These are phyloP conservation scores for Hirsutella minnesotensis DNA, from an alignment of 2,329 filamentous ascomycete genomes.

Conservation along the genomic window DNA sequence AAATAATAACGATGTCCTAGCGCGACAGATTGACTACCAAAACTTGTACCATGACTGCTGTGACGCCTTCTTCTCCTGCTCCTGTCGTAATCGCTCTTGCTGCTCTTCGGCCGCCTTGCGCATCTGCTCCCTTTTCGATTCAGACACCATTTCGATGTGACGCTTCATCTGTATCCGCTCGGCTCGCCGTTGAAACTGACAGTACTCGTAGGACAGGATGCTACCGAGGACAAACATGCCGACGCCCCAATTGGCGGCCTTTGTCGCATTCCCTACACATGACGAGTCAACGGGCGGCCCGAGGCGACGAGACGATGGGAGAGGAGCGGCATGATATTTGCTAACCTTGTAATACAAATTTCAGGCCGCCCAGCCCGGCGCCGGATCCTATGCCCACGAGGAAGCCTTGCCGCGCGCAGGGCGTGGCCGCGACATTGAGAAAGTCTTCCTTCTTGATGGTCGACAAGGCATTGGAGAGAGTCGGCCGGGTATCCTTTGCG, in stretches of 20 bases:
- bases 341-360: slow-evolving; percentile 64
- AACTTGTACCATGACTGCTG: slow-evolving; percentile 43
- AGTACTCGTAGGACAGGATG: slow-evolving; percentile 72
- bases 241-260: slow-evolving; percentile 76
- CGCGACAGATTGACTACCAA: slow-evolving; percentile 27
- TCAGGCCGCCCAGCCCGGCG: slow-evolving; percentile 61
- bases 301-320: neutral
- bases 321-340: neutral
- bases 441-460: slow-evolving; percentile 60
- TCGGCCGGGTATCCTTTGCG: slow-evolving; percentile 17
- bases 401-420: slow-evolving; percentile 74
- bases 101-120: slow-evolving; percentile 31
- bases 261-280: slow-evolving; percentile 17
- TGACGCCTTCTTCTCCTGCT: slow-evolving; percentile 19
- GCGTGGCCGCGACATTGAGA: slow-evolving; percentile 59
- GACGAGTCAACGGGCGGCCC: neutral
- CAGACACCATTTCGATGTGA: slow-evolving; percentile 54
- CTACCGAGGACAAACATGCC: slow-evolving; percentile 60
- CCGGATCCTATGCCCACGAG: slow-evolving; percentile 74
- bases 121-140: slow-evolving; percentile 39
- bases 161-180: slow-evolving; percentile 78
- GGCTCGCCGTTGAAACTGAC: slow-evolving; percentile 58
- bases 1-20: too few species aligned
- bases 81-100: slow-evolving; percentile 18
- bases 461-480: slow-evolving; percentile 49